Base-by-base conservation (phyloP, 192 early-diverging fungal species). In the Rhizophlyctis rosea region DNA sequence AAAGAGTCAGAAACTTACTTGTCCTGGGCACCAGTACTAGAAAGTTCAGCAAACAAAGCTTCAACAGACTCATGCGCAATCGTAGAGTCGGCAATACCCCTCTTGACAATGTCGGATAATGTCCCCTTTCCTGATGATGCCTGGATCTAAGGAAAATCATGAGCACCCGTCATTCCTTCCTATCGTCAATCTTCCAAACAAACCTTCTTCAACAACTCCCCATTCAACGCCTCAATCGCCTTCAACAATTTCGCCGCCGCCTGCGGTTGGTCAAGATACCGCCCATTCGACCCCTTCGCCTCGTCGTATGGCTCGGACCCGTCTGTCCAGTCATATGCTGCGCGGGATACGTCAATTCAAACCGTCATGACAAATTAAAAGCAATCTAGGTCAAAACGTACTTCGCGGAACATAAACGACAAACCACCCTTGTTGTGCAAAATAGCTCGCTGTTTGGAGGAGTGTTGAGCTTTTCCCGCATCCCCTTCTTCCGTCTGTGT, bases 381-480 rank as follows among this genome's bases (percentile, higher is more conserved):
- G n/a, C n/a, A n/a, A n/a, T n/a, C n/a, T n/a, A n/a, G n/a, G n/a
- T n/a, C n/a, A n/a, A n/a, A n/a, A n/a, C n/a, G n/a, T 33, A 57
- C 56, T 16, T 52, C 44, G 3, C 47, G 59, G 59, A 23, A 60
- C 11, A 11, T 53, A 53, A 25, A 50, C 11, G 44, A 60, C 59
- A 4, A 49, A 5, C 21, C 47, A 50, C 3, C 29, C 44, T 4
- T 27, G 27, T 21, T 9, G 3, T 7, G 4, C 18, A 25, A 52
- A 60, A 49, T 60, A 39, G 16, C 59, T 50, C 3, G 44, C 59
- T 4, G 25, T 9, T 39, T 60, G 59, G 4, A 53, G 4, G 14
- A 60, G 59, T n/a, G 32, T 33, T 23, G 59, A 4, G 59, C 59
- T 60, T 27, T 60, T 60, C n/a, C 59, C 59, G 14, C 4, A 4